phyloP scores from a whole-genome alignment of 768 basidiomycete genomes.

The Termitomyces sp. region DNA sequence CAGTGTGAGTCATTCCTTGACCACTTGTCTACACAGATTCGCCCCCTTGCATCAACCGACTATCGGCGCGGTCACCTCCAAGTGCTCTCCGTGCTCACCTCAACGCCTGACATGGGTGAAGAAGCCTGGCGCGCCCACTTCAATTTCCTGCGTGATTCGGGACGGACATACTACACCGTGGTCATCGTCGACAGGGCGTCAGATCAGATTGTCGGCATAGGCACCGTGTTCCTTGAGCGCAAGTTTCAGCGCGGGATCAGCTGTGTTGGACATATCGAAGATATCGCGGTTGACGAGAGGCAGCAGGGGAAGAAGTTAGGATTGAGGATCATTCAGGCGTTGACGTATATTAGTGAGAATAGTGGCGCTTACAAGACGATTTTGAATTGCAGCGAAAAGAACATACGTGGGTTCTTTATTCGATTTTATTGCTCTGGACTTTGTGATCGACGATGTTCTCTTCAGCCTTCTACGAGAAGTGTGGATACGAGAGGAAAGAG shows the following conservation, averaged over 20 bases:
- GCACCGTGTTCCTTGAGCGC: constrained; percentile 83
- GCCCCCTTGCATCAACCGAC: constrained; percentile 86
- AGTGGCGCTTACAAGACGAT: constrained; percentile 95
- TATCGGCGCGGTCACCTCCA: constrained; percentile 74
- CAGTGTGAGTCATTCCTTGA: neutral
- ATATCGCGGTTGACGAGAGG: constrained; percentile 86
- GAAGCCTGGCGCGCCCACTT: constrained; percentile 69
- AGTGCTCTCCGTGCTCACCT: constrained; percentile 76
- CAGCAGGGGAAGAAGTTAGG: constrained; percentile 94
- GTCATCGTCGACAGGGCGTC: constrained; percentile 74
- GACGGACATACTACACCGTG: constrained; percentile 73
- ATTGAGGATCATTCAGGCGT: constrained; percentile 76
- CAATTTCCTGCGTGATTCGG: constrained; percentile 44
- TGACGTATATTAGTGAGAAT: constrained; percentile 78
- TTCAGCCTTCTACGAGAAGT: constrained; percentile 94
- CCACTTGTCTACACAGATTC: constrained; percentile 49
- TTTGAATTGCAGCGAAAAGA: constrained; percentile 86
- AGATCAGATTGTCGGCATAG: constrained; percentile 80
- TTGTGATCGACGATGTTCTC: neutral
- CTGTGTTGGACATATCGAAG: constrained; percentile 92
- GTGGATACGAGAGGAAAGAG: constrained; percentile 88
- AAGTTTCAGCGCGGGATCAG: constrained; percentile 90
- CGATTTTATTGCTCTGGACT: neutral
- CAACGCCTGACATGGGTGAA: constrained; percentile 62
- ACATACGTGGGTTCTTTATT: constrained; percentile 68